These are phyloP conservation scores for Ophiostoma australiae DNA, from an alignment of 2,329 filamentous ascomycete species.

Conservation along the genomic window DNA sequence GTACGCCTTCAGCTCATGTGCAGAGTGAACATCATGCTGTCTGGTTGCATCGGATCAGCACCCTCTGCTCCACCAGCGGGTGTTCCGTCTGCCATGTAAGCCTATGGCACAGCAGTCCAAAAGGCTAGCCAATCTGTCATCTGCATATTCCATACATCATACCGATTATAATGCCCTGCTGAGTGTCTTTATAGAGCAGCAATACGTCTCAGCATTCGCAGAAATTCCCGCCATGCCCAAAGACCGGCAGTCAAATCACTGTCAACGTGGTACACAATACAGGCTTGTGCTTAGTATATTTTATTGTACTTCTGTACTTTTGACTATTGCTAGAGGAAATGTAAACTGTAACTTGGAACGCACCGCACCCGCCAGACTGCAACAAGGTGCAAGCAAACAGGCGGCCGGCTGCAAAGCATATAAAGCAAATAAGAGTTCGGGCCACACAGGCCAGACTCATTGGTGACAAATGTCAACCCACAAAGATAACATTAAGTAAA, in stretches of 20 bases:
- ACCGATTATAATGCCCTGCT: neutral
- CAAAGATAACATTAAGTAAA: neutral
- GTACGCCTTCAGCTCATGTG: too few species aligned
- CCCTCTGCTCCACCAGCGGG: neutral
- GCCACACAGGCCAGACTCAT: neutral
- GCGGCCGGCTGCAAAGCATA: neutral
- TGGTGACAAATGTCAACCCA: conserved; percentile 1
- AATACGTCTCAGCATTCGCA: neutral
- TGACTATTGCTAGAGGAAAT: neutral
- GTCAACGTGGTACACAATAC: neutral
- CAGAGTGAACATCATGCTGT: neutral
- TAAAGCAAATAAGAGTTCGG: too few species aligned
- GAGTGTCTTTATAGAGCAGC: neutral
- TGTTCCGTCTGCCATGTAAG: neutral
- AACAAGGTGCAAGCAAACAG: neutral
- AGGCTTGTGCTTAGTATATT: neutral
- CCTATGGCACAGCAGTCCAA: neutral
- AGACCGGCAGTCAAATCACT: neutral
- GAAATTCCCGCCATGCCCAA: neutral
- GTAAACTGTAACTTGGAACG: neutral
- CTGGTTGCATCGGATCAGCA: neutral
- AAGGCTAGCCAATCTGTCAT: neutral
- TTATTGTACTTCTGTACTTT: neutral
- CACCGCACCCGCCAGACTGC: neutral
- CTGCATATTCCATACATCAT: neutral